Conservation (phyloP, 1,284 basidiomycete species). For the Pseudozyma pruni region DNA sequence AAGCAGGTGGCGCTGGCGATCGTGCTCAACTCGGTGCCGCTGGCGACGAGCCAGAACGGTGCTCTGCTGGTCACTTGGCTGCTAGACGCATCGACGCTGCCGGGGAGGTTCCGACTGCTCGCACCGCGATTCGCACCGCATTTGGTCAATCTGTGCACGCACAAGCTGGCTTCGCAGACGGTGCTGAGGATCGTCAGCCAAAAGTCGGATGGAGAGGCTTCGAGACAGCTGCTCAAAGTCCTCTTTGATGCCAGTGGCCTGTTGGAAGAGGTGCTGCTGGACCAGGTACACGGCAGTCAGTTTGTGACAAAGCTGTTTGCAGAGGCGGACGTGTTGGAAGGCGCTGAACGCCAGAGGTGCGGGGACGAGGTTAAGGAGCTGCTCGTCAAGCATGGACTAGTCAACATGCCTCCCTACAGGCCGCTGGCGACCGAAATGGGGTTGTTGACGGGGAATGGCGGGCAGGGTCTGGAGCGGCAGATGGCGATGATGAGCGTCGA, state of each 20-base stretch:
- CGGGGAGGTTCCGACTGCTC: conserved; percentile 88
- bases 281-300: conserved; percentile 80
- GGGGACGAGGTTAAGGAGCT: conserved; percentile 72
- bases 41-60: conserved; percentile 97
- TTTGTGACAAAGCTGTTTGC: conserved; percentile 93
- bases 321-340: conserved; percentile 71
- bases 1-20: conserved; percentile 93
- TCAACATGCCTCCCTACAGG: conserved; percentile 75
- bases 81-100: conserved; percentile 90
- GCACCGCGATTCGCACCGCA: conserved; percentile 96
- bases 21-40: conserved; percentile 94
- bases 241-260: conserved; percentile 76
- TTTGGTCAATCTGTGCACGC: conserved; percentile 93
- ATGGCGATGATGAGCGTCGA: conserved; percentile 8
- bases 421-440: conserved; percentile 93
- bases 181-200: conserved; percentile 76
- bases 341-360: conserved; percentile 76
- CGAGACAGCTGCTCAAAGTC: conserved; percentile 61
- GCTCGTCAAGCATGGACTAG: conserved; percentile 55
- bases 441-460: conserved; percentile 66
- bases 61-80: conserved; percentile 95
- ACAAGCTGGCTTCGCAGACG: conserved; percentile 94
- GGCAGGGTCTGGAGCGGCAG: conserved; percentile 6
- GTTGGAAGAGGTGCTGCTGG: conserved; percentile 84
- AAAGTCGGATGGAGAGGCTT: conserved; percentile 63